These are phyloP conservation scores for Rubus idaeus DNA, from an alignment of 306 rosid genomes.

Conservation along the genomic window DNA sequence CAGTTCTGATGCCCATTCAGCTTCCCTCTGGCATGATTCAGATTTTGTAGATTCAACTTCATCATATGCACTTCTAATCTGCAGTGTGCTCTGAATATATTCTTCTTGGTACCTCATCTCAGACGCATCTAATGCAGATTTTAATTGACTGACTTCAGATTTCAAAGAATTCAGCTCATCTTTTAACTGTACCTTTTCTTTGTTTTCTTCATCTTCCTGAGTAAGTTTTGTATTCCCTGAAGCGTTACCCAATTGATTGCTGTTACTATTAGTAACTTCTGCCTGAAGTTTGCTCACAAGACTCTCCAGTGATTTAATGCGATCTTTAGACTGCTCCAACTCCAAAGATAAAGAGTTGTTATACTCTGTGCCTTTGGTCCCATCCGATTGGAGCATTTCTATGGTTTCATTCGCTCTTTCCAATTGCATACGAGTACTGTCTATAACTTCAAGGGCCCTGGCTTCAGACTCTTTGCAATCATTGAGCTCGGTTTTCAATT, in stretches of 20 bases:
- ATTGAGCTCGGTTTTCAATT: slow-evolving; percentile 54
- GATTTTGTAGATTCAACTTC: slow-evolving; percentile 58
- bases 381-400: slow-evolving; percentile 54
- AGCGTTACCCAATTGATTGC: slow-evolving; percentile 28
- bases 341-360: slow-evolving; percentile 48
- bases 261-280: slow-evolving; percentile 34
- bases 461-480: slow-evolving; percentile 71
- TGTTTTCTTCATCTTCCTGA: slow-evolving; percentile 37
- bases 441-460: slow-evolving; percentile 47
- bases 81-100: slow-evolving; percentile 73
- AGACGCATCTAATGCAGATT: slow-evolving; percentile 72
- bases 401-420: slow-evolving; percentile 56
- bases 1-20: slow-evolving; percentile 53
- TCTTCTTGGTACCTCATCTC: slow-evolving; percentile 82
- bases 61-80: slow-evolving; percentile 73
- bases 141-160: slow-evolving; percentile 61
- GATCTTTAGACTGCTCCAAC: slow-evolving; percentile 72
- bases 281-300: slow-evolving; percentile 56
- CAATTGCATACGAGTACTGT: slow-evolving; percentile 55
- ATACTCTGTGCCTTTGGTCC: slow-evolving; percentile 46
- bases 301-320: slow-evolving; percentile 65
- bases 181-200: slow-evolving; percentile 51
- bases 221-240: slow-evolving; percentile 29
- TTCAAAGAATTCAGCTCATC: slow-evolving; percentile 50
- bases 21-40: slow-evolving; percentile 53